Evolutionary conservation across 2,329 filamentous ascomycete genomes (phyloP).

Genomic region (Aspergillus sp.): DNA sequence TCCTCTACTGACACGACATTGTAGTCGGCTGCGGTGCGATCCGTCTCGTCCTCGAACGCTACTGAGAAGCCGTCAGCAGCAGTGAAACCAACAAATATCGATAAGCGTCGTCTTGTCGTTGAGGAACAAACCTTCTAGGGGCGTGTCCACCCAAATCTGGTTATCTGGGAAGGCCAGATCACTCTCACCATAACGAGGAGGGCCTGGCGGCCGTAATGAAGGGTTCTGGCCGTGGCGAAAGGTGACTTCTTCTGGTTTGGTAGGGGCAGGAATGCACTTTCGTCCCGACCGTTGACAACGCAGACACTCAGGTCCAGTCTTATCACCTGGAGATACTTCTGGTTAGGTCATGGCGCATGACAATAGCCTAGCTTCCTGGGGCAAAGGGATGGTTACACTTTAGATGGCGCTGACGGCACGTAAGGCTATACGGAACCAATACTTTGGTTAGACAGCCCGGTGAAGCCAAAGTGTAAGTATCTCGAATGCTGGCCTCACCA

Average conservation of each 20-base stretch:
- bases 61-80: conserved; percentile 18
- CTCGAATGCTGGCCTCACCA: conserved; percentile 24
- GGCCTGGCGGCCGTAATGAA: conserved; percentile 31
- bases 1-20: conserved; percentile 23
- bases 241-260: conserved; percentile 33
- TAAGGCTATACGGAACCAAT: conserved; percentile 24
- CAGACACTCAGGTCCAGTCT: conserved; percentile 31
- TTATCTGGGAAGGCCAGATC: conserved; percentile 32
- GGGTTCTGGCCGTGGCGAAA: conserved; percentile 39
- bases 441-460: background rate
- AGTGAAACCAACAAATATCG: background rate
- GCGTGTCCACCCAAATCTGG: conserved; percentile 31
- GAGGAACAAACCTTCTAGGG: conserved; percentile 25
- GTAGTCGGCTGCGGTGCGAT: conserved; percentile 34
- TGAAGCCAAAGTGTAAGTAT: background rate
- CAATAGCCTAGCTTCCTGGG: background rate
- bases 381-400: conserved; percentile 27
- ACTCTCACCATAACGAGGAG: conserved; percentile 35
- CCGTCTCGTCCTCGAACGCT: conserved; percentile 35
- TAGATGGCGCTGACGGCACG: conserved; percentile 37
- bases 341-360: background rate
- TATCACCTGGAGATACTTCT: conserved; percentile 28
- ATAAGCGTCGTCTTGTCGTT: background rate
- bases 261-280: conserved; percentile 33
- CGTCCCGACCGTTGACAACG: conserved; percentile 36